Base-by-base conservation (phyloP, 139 green algal genomes). In the Chlorella sp. region DNA sequence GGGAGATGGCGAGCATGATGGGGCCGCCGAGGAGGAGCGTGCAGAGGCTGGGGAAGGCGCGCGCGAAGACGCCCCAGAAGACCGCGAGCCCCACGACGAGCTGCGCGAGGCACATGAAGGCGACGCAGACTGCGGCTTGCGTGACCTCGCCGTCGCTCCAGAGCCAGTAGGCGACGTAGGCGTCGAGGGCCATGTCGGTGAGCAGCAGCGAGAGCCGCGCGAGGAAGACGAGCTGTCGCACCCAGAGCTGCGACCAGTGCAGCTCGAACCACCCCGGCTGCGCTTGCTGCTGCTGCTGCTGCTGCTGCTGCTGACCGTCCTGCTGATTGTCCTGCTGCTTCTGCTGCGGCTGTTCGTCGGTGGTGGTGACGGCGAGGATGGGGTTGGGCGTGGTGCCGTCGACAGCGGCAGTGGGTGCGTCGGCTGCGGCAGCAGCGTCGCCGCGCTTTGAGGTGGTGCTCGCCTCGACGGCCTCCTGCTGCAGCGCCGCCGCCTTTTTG, bases 131-230 rank as follows among this genome's bases (percentile, higher is more conserved):
- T 1, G 42, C 71, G 2, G 32, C 24, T 17, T 67, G 34, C 6
- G 3, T 67, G 20, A 30, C 0, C 31, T 64, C 71, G 1, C 71
- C 74, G 27, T 84, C 70, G 1, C 0, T 3, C 1, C 33, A 73
- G 35, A 84, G 71, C 79, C 79, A 84, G 29, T 76, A 60, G 0
- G 31, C 35, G 1, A 84, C 67, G 0, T 29, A 4, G 23, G 80
- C 62, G 61, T 84, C 79, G 31, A 80, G 49, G 2, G 70, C 74
- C 2, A 80, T 27, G 33, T 84, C 74, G 2, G 62, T 74, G 0
- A 42, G 23, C 2, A 84, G 60, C 49, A 78, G 55, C 3, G 42
- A 6, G 29, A 69, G 42, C 35, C 59, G 55, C 14, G 30, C 29
- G 27, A 67, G 62, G 29, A 67, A 42, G 27, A 67, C 5, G 27